Percentiles rank a stretch among this genome's conserved stretches.
Evolutionary conservation across 345 rosid genomes (phyloP).

Genomic region (Ceriops zippeliana): DNA sequence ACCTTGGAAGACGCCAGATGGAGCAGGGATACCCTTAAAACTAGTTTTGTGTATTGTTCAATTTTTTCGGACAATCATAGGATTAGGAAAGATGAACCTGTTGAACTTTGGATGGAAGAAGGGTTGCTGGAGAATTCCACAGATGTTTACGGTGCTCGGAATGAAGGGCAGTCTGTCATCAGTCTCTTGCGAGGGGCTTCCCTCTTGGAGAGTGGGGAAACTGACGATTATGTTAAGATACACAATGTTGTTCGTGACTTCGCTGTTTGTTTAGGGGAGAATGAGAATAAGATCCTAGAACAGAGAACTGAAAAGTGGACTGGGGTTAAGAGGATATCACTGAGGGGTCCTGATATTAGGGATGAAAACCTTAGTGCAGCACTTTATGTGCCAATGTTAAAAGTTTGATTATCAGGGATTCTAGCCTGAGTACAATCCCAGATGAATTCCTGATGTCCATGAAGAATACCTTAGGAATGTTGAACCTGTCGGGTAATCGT

Average conservation of each 20-base stretch:
- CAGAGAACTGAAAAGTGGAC: neutral
- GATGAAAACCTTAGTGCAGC: neutral
- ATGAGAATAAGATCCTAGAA: conserved; percentile 3
- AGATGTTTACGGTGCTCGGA: neutral
- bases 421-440: neutral
- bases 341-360: neutral
- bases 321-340: neutral
- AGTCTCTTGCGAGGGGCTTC: neutral
- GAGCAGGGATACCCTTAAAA: neutral
- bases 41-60: neutral
- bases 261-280: conserved; percentile 7
- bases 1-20: neutral
- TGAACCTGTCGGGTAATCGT: neutral
- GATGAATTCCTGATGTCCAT: neutral
- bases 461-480: neutral
- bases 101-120: conserved; percentile 3
- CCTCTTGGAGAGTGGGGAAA: conserved; percentile 8
- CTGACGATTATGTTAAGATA: neutral
- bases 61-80: neutral
- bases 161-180: neutral
- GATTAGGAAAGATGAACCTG: neutral
- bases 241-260: neutral
- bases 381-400: neutral
- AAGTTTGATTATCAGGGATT: neutral
- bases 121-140: neutral